Conservation (phyloP, 2,329 filamentous ascomycete species). For the Mollisiaceae sp. region DNA sequence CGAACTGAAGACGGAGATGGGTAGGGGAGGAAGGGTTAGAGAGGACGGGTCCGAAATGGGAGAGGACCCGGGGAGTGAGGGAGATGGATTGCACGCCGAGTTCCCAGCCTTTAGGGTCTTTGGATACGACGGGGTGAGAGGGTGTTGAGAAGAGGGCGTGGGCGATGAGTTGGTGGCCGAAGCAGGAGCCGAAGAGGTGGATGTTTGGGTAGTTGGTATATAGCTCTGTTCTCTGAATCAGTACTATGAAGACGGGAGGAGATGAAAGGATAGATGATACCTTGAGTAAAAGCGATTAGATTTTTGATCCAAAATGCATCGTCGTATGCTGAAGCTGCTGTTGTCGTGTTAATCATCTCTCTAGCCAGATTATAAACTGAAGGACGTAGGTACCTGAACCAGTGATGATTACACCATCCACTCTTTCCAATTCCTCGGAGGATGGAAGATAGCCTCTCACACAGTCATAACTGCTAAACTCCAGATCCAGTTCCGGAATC, state of each 20-base stretch:
- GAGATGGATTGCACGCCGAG: conserved; percentile 41
- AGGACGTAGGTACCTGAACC: conserved; percentile 44
- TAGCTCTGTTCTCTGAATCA: conserved; percentile 23
- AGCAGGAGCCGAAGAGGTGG: conserved; percentile 51
- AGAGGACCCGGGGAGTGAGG: conserved; percentile 35
- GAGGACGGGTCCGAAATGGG: conserved; percentile 25
- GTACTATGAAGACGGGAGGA: neutral
- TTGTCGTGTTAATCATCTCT: conserved; percentile 1
- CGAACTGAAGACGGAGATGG: conserved; percentile 44
- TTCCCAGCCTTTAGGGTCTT: conserved; percentile 42
- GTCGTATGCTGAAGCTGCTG: conserved; percentile 31
- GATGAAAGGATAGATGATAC: neutral
- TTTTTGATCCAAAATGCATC: conserved; percentile 25
- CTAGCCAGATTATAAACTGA: neutral
- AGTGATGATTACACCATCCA: conserved; percentile 48
- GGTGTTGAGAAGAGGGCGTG: conserved; percentile 44
- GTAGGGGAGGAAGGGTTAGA: conserved; percentile 13
- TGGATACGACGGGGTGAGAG: conserved; percentile 17
- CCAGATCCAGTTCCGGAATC: conserved; percentile 19
- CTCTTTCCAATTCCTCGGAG: conserved; percentile 32
- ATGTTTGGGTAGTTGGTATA: conserved; percentile 41
- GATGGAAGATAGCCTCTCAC: conserved; percentile 44
- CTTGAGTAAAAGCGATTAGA: conserved; percentile 5
- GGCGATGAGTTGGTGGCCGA: conserved; percentile 50
- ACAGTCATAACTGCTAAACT: conserved; percentile 45